Evolutionary conservation across 192 early-diverging fungal genomes (phyloP).

Genomic region (Phlyctochytrium planicorne): DNA sequence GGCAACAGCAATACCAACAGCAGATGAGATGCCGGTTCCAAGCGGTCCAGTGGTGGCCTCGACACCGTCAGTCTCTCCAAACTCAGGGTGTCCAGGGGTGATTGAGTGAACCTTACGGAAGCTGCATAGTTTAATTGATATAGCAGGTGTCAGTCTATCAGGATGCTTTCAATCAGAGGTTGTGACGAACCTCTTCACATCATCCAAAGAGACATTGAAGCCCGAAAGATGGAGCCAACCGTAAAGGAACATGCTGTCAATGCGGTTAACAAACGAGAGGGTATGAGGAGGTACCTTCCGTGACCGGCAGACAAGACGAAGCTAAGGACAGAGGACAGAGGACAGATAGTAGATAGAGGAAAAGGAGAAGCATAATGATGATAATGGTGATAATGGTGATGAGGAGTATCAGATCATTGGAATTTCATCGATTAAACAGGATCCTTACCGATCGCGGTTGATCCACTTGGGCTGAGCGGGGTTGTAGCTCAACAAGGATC

Average conservation of each 20-base stretch:
- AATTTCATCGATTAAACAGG: background rate
- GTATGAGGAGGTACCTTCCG: conserved; percentile 36
- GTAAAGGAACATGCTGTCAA: conserved; percentile 77
- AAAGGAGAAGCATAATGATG: background rate
- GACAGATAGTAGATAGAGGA: too few relatives aligned
- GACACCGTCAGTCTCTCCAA: conserved; percentile 77
- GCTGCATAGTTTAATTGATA: conserved; percentile 12
- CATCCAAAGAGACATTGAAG: conserved; percentile 83
- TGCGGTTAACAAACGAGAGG: background rate
- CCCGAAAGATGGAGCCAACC: conserved; percentile 84
- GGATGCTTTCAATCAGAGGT: conserved; percentile 10
- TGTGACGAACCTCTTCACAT: conserved; percentile 70
- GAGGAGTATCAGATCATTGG: background rate
- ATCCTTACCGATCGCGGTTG: conserved; percentile 84
- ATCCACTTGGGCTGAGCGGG: conserved; percentile 89
- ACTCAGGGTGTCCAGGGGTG: conserved; percentile 96
- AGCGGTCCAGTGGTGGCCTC: conserved; percentile 98
- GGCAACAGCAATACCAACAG: conserved; percentile 91
- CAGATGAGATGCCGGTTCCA: conserved; percentile 89
- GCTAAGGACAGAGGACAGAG: background rate
- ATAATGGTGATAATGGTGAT: background rate
- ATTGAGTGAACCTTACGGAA: conserved; percentile 46
- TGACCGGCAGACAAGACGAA: conserved; percentile 98
- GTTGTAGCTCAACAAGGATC: conserved; percentile 77
- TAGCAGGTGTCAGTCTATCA: conserved; percentile 4